These are phyloP conservation scores for Venturia aucupariae DNA, from an alignment of 2,329 filamentous ascomycete species.

Conservation along the genomic window DNA sequence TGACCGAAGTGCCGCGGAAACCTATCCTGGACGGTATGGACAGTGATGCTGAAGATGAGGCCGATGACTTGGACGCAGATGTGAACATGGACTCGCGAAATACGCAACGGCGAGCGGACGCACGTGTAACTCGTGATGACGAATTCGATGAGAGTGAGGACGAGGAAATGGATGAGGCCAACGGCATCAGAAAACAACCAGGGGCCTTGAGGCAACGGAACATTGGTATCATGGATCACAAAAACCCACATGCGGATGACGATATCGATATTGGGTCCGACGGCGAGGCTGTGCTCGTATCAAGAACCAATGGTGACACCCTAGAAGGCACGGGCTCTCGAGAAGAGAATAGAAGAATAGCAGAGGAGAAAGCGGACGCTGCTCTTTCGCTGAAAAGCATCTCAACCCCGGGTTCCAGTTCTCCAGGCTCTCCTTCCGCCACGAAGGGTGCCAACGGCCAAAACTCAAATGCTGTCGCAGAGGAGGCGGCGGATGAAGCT, in stretches of 20 bases:
- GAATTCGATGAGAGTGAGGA: slow-evolving; percentile 82
- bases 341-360: slow-evolving; percentile 13
- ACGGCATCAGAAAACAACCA: slow-evolving; percentile 58
- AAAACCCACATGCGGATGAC: slow-evolving; percentile 43
- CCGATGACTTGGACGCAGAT: slow-evolving; percentile 68
- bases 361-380: slow-evolving; percentile 11
- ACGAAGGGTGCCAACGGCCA: background rate
- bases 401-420: slow-evolving; percentile 7
- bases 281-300: slow-evolving; percentile 9
- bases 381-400: slow-evolving; percentile 8
- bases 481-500: background rate
- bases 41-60: slow-evolving; percentile 54
- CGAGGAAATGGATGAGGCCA: slow-evolving; percentile 65
- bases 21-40: slow-evolving; percentile 49
- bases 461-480: background rate
- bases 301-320: slow-evolving; percentile 1
- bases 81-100: slow-evolving; percentile 74
- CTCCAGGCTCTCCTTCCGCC: background rate
- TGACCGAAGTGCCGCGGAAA: slow-evolving; percentile 53
- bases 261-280: slow-evolving; percentile 34
- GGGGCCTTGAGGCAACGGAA: slow-evolving; percentile 42
- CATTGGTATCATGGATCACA: slow-evolving; percentile 46
- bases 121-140: slow-evolving; percentile 63
- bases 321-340: slow-evolving; percentile 3
- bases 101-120: slow-evolving; percentile 75